These are phyloP conservation scores for Cercospora zeina DNA, from an alignment of 2,329 filamentous ascomycete genomes.

Conservation along the genomic window DNA sequence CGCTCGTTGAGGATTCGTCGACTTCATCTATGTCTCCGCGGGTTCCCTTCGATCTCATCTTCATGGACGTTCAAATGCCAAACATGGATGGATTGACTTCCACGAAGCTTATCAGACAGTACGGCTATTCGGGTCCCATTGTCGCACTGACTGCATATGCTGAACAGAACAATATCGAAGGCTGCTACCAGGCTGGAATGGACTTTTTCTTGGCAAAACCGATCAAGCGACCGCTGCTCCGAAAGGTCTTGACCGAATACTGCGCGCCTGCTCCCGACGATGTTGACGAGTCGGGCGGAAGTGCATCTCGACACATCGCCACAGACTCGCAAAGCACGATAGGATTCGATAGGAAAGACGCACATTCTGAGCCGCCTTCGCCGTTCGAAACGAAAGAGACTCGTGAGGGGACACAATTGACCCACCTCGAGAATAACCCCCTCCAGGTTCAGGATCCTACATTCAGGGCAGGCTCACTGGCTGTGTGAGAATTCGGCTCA, in stretches of 20 bases:
- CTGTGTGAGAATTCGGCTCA: background rate
- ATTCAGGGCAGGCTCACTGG: background rate
- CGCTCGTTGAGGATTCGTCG: constrained; percentile 4
- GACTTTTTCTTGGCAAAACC: constrained; percentile 77
- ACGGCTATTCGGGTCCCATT: constrained; percentile 85
- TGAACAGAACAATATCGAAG: constrained; percentile 72
- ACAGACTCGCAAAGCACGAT: background rate
- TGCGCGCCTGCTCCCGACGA: constrained; percentile 48
- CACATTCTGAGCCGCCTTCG: background rate
- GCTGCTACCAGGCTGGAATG: constrained; percentile 81
- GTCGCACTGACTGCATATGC: constrained; percentile 88
- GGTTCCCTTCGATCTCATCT: constrained; percentile 77
- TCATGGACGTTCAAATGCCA: constrained; percentile 95
- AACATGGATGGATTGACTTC: constrained; percentile 87
- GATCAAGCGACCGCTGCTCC: constrained; percentile 79
- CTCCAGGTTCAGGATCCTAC: background rate
- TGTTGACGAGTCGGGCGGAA: background rate
- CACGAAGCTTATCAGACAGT: constrained; percentile 78
- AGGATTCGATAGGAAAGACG: background rate
- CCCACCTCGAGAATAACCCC: background rate
- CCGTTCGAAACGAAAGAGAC: background rate
- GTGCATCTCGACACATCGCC: background rate
- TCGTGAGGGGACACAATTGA: background rate
- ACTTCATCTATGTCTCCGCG: constrained; percentile 5
- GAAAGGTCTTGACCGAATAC: constrained; percentile 78